phyloP scores from a whole-genome alignment of 1,139 yeast genomes.

The Arxiozyma slooffiae region DNA sequence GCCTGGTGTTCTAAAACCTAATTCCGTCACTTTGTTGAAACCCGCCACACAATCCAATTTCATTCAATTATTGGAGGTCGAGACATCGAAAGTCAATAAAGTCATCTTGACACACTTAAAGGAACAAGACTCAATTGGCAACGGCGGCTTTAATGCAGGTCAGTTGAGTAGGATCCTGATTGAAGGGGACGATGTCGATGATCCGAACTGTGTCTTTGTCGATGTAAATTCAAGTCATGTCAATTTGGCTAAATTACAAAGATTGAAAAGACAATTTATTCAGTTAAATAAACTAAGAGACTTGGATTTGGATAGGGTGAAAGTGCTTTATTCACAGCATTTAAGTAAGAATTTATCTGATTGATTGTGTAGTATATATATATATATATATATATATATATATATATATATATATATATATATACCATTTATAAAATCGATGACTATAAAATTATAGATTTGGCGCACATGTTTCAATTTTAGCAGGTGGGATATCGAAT shows the following conservation, averaged over 20 bases:
- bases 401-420: slow-evolving; percentile 12
- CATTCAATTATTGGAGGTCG: slow-evolving; percentile 66
- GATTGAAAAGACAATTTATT: slow-evolving; percentile 75
- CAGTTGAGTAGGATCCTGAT: slow-evolving; percentile 19
- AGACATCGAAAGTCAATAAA: slow-evolving; percentile 36
- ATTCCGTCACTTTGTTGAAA: slow-evolving; percentile 64
- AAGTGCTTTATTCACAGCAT: slow-evolving; percentile 64
- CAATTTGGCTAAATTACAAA: slow-evolving; percentile 69
- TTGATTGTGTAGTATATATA: no score
- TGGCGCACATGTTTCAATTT: slow-evolving; percentile 77
- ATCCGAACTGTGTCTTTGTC: slow-evolving; percentile 32
- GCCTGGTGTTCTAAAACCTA: slow-evolving; percentile 39
- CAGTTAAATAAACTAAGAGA: slow-evolving; percentile 70
- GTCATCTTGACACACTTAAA: slow-evolving; percentile 19
- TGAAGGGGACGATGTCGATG: slow-evolving; percentile 32
- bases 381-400: no score
- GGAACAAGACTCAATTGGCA: slow-evolving; percentile 20
- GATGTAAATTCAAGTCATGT: no score
- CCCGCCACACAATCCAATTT: slow-evolving; percentile 68
- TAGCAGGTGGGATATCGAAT: slow-evolving; percentile 64
- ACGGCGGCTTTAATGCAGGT: slow-evolving; percentile 10
- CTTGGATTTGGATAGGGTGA: slow-evolving; percentile 51
- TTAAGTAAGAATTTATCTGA: slow-evolving; percentile 23
- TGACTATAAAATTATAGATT: slow-evolving; percentile 41
- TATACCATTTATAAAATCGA: slow-evolving; percentile 24